phyloP scores from a whole-genome alignment of 495 filamentous ascomycete genomes.

The Xylaria palmicola region DNA sequence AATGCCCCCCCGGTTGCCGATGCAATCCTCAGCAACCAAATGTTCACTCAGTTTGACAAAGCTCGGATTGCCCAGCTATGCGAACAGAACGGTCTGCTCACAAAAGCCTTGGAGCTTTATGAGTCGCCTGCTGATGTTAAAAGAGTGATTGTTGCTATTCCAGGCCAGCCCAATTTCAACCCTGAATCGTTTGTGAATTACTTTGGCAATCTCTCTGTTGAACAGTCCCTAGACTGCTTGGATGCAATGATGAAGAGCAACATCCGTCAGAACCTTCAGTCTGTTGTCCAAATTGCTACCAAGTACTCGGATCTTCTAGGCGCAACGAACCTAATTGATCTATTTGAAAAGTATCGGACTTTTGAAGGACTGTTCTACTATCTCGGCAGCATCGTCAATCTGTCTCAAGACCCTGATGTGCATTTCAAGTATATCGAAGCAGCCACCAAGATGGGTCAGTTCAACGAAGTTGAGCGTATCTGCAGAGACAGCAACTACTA shows the following conservation, averaged over 20 bases:
- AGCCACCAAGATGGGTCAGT: constrained; percentile 85
- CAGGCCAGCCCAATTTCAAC: constrained; percentile 75
- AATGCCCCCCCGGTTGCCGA: constrained; percentile 97
- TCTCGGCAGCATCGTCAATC: constrained; percentile 94
- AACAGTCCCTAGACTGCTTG: constrained; percentile 90
- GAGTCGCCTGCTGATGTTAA: constrained; percentile 89
- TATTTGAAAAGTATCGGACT: constrained; percentile 96
- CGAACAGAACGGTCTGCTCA: constrained; percentile 82
- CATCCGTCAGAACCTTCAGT: constrained; percentile 93
- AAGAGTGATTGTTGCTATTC: constrained; percentile 76
- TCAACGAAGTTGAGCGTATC: constrained; percentile 94
- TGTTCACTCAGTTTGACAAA: constrained; percentile 96
- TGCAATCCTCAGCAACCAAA: constrained; percentile 94
- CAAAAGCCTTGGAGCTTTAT: constrained; percentile 91
- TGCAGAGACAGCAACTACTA: constrained; percentile 91
- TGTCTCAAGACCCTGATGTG: constrained; percentile 92
- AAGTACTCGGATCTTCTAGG: constrained; percentile 98
- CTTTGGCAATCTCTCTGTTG: constrained; percentile 90
- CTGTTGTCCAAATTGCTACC: constrained; percentile 90
- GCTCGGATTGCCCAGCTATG: constrained; percentile 82
- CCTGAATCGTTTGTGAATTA: constrained; percentile 88
- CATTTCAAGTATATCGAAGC: constrained; percentile 99
- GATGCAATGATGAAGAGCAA: constrained; percentile 94
- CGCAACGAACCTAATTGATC: constrained; percentile 80
- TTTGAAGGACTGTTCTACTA: constrained; percentile 98